A percentile compares a stretch with the other conserved stretches of the same genome.
These are phyloP conservation scores for Liquidambar formosana DNA, from an alignment of 164 flowering plant genomes.

Conservation along the genomic window DNA sequence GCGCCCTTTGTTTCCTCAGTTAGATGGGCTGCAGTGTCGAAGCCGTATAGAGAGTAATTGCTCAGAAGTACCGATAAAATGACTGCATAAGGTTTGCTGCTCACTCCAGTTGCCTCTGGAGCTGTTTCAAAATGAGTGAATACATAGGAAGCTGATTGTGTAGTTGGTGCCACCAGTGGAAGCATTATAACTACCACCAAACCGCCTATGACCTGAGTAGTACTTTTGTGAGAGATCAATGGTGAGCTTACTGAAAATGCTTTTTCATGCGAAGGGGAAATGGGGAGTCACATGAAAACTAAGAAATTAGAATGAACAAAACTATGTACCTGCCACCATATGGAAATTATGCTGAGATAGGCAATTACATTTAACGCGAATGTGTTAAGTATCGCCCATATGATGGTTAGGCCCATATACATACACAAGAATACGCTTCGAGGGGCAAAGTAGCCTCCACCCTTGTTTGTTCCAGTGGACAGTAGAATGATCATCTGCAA, in stretches of 20 bases:
- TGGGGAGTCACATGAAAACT: neutral
- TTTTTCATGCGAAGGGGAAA: too few relatives aligned
- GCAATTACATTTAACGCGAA: constrained; percentile 30
- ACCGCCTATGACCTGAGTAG: constrained; percentile 29
- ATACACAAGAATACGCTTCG: constrained; percentile 25
- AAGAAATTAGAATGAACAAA: neutral
- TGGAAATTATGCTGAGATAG: constrained; percentile 26
- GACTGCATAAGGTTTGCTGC: constrained; percentile 30
- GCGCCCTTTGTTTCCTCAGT: constrained; percentile 42
- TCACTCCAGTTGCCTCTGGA: constrained; percentile 29
- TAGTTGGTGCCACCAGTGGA: constrained; percentile 30
- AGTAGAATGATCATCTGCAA: constrained; percentile 37
- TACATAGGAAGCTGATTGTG: constrained; percentile 32
- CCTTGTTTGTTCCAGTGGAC: constrained; percentile 34
- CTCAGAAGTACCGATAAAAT: constrained; percentile 30
- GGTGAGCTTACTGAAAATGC: neutral
- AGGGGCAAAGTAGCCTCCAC: constrained; percentile 38
- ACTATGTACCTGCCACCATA: constrained; percentile 40
- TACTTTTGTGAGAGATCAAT: neutral
- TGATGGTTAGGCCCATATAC: constrained; percentile 27
- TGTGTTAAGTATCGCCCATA: constrained; percentile 37
- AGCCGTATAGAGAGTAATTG: constrained; percentile 31
- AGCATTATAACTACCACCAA: constrained; percentile 34
- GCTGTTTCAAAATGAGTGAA: constrained; percentile 39
- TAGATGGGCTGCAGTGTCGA: constrained; percentile 37